Base-by-base conservation (phyloP, 225 moss, liverwort and hornwort species). In the Sphagnum tenellum region DNA sequence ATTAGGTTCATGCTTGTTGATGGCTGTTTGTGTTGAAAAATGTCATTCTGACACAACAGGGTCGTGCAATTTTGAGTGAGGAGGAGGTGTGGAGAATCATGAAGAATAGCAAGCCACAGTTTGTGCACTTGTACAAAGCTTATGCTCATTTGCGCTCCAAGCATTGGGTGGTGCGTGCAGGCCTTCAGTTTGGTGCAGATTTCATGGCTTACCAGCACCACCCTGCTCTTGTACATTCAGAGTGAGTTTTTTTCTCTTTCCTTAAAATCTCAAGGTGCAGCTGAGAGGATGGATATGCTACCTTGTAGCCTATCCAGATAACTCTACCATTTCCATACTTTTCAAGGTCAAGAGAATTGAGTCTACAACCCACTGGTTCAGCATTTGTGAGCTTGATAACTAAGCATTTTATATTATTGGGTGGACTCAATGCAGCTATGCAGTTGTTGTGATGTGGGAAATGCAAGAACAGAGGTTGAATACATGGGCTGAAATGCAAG, bases 181-280 rank as follows among this genome's bases (percentile, higher is more conserved):
- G 96, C 74, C 88, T 90, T 75, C 93, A 98, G 70, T 98, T 77
- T 74, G 93, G 96, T 59, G 96, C 93, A 56, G 90, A 98, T 62
- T 98, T 93, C 67, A 83, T 98, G 92, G 96, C 90, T 3, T 98
- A 98, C 71, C 87, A 87, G 51, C 96, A 98, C 77, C 96, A 93
- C 72, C 96, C 96, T 60, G 86, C 78, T 53, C 80, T 90, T 51
- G 93, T 98, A 3, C 96, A 98, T 74, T 98, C 90, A 7, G 89
- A 92, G 83, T 91, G 60, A 69, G 88, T 71, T 51, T 48, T 46
- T 4, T 49, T 45, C 45, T 8, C 7, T 60, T 6, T 60, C n/a
- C 45, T 60, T 60, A 13, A 60, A n/a, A 6, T 2, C 12, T 60
- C 59, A 7, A 13, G 8, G 12, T 13, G 59, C 2, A 2, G n/a